Base-by-base conservation (phyloP, 441 rosid genomes). In the Caryocar brasiliense region DNA sequence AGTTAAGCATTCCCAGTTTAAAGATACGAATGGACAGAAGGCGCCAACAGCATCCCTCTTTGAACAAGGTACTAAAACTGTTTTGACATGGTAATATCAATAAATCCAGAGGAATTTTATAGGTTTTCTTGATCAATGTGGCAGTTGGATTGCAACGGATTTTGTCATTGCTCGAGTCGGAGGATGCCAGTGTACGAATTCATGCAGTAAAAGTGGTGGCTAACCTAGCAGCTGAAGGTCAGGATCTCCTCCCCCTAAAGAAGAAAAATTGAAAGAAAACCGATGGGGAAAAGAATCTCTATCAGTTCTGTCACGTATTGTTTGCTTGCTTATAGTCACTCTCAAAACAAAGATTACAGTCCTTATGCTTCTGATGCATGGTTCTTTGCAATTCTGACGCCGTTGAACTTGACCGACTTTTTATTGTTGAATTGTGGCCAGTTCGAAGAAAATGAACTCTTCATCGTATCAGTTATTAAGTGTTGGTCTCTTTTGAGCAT, bases 121-220 rank as follows among this genome's bases (percentile, higher is more conserved):
- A 29, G 32, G 56, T 46, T 19, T 40, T 18, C 47, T 21, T 67
- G 33, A 39, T 67, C 37, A 32, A 53, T 67, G 50, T 61, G 67
- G 51, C 79, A 93, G 99, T 86, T 77, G 99, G 95, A 36, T 66
- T 93, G 68, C 93, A 81, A 67, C 86, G 84, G 79, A 79, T 88
- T 47, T 75, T 93, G 75, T 80, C 79, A 23, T 69, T 86, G 64
- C 92, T 93, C 0, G 93, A 93, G 62, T 86, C 97, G 14, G 97
- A 93, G 48, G 99, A 93, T 72, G 80, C 95, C 33, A 84, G 79
- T 61, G 85, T 85, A 25, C 77, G 85, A 53, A 81, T 93, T 52
- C 97, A 93, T 76, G 99, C 99, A 7, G 99, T 93, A 66, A 93
- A 93, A 69, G 95, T 88, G 61, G 95, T 93, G 20, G 99, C 99